Evolutionary conservation across 805 yeast species (phyloP).

Genomic region (Blastobotrys muscicola): DNA sequence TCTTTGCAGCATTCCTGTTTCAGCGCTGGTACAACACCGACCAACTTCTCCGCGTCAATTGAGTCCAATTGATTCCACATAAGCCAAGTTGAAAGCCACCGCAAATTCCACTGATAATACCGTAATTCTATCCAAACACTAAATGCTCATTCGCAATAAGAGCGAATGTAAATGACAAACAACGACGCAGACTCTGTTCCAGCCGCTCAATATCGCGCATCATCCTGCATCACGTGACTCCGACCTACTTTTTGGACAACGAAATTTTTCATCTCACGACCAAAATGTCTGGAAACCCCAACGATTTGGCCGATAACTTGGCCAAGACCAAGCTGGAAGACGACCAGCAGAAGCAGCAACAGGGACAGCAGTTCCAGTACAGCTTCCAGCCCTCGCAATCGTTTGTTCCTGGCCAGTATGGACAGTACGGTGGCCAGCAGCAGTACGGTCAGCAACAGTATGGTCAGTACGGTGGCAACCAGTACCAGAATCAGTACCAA

Average conservation of each 20-base stretch:
- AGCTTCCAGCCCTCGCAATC: slow-evolving; percentile 17
- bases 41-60: too few species aligned
- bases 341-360: slow-evolving; percentile 32
- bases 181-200: neutral
- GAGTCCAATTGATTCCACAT: too few species aligned
- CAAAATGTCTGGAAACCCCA: slow-evolving; percentile 5
- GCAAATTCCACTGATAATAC: too few species aligned
- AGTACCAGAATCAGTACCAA: slow-evolving; percentile 2
- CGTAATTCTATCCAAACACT: too few species aligned
- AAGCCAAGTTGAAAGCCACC: too few species aligned
- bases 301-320: slow-evolving; percentile 27
- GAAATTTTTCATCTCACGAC: too few species aligned
- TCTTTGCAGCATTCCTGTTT: too few species aligned
- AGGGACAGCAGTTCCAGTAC: slow-evolving; percentile 42
- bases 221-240: slow-evolving; percentile 1
- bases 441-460: slow-evolving; percentile 14
- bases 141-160: too few species aligned
- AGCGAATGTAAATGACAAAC: too few species aligned
- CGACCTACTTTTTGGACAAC: too few species aligned
- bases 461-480: slow-evolving; percentile 6
- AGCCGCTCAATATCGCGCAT: neutral
- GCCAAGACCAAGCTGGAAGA: slow-evolving; percentile 22
- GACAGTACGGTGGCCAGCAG: slow-evolving; percentile 25
- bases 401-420: slow-evolving; percentile 19
- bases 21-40: too few species aligned